Base-by-base conservation (phyloP, 305 asterid species). In the Nicotiana rustica region DNA sequence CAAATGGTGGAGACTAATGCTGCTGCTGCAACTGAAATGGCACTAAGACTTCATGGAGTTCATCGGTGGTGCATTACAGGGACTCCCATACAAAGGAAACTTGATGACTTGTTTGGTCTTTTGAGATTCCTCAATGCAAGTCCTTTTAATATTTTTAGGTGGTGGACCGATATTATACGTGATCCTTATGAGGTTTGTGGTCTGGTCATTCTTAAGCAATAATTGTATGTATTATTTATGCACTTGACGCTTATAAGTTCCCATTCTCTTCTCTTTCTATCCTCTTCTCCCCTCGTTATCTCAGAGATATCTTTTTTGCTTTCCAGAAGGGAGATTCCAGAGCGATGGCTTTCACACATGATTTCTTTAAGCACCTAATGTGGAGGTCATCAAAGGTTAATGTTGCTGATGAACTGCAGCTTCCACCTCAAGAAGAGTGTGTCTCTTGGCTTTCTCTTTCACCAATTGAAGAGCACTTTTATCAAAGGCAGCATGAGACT, bases 1-100 rank as follows among this genome's bases (percentile, higher is more conserved):
- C 99, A 96, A 90, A 96, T 95, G 98, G 99, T 95, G 85, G 99
- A 96, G 90, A 94, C 96, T 84, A 93, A 90, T 92, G 95, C 97
- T 87, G 94, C 98, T 64, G 93, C 97, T 56, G 96, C 99, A 71
- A 90, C 95, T 82, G 99, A 92, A 86, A 90, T 96, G 93, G 98
- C 99, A 17, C 65, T 96, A 82, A 93, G 99, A 81, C 88, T 94
- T 66, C 97, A 92, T 86, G 96, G 96, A 82, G 91, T 86, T 87
- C 91, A 96, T 82, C 97, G 92, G 25, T 96, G 99, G 99, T 96
- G 99, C 86, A 91, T 96, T 79, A 95, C 98, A 17, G 99, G 99
- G 88, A 95, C 98, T 83, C 99, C 99, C 81, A 96, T 96, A 88
- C 99, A 96, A 85, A 90, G 92, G 78, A 94, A 91, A 85, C 97